Conservation (phyloP, 2,329 filamentous ascomycete genomes). For the Phialocephala subalpina region DNA sequence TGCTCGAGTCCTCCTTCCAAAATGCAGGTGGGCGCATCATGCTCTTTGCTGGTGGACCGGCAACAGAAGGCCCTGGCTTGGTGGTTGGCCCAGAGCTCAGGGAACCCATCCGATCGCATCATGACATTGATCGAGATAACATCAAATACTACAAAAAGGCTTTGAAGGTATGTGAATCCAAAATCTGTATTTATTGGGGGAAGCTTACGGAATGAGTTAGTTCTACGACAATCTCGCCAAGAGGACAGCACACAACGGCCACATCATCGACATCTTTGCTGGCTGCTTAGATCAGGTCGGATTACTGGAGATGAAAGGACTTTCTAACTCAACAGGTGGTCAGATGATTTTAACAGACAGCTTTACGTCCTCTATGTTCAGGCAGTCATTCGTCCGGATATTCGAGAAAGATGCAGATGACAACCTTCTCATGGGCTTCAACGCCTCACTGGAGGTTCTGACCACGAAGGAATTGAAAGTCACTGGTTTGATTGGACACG, state of each 20-base stretch:
- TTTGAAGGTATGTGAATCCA: constrained; percentile 72
- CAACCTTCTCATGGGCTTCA: constrained; percentile 97
- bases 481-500: constrained; percentile 95
- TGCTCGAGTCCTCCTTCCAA: constrained; percentile 94
- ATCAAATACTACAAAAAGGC: constrained; percentile 99
- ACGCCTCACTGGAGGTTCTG: constrained; percentile 91
- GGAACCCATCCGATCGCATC: constrained; percentile 96
- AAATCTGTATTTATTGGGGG: neutral
- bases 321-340: constrained; percentile 94
- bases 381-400: constrained; percentile 95
- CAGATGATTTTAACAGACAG: constrained; percentile 99
- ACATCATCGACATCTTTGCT: constrained; percentile 97
- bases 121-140: constrained; percentile 98
- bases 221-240: constrained; percentile 97
- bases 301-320: constrained; percentile 95
- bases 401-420: constrained; percentile 97
- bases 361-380: constrained; percentile 99
- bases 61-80: constrained; percentile 95
- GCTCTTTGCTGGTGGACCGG: constrained; percentile 94
- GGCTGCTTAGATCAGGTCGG: constrained; percentile 98
- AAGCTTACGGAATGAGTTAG: constrained; percentile 50
- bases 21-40: constrained; percentile 96
- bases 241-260: constrained; percentile 93
- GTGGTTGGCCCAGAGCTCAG: constrained; percentile 95
- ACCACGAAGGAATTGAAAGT: constrained; percentile 99